Percentiles rank a stretch among this genome's conserved stretches.
Conservation (phyloP, 164 flowering plant genomes). For the Euptelea pleiosperma region DNA sequence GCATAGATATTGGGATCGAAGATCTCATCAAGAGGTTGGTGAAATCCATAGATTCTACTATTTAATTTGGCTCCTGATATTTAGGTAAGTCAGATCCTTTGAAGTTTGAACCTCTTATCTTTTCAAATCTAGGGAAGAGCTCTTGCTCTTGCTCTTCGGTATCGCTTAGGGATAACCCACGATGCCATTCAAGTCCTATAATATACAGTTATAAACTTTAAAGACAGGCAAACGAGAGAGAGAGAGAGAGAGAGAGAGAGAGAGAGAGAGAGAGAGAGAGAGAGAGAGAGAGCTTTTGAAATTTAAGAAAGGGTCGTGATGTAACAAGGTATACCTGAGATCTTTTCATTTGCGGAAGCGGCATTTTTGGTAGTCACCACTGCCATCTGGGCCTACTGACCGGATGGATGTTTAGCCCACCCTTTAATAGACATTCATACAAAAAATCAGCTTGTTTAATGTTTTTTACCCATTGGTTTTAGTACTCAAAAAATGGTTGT, state of each 20-base stretch:
- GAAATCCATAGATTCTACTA: conserved; percentile 27
- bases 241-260: too few species aligned
- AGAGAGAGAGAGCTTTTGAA: conserved; percentile 11
- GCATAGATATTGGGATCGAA: conserved; percentile 45
- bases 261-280: conserved; percentile 18
- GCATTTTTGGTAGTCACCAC: too few species aligned
- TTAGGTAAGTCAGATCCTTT: conserved; percentile 25
- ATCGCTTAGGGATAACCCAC: conserved; percentile 10
- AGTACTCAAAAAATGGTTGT: too few species aligned
- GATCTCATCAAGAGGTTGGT: conserved; percentile 33
- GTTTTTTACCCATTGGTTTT: too few species aligned
- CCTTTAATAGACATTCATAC: too few species aligned
- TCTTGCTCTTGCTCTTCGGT: conserved; percentile 29
- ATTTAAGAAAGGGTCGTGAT: conserved; percentile 27
- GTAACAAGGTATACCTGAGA: too few species aligned
- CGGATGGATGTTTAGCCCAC: too few species aligned
- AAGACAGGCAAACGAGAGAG: conserved; percentile 14
- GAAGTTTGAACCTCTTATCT: conserved; percentile 33
- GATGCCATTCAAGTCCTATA: conserved; percentile 9
- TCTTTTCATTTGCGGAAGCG: too few species aligned
- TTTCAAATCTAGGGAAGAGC: conserved; percentile 40
- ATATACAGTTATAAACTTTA: too few species aligned
- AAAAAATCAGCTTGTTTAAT: too few species aligned
- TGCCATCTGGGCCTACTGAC: too few species aligned
- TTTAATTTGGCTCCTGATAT: conserved; percentile 31